These are phyloP conservation scores for Eucommia ulmoides DNA, from an alignment of 257 asterid genomes.

Conservation along the genomic window DNA sequence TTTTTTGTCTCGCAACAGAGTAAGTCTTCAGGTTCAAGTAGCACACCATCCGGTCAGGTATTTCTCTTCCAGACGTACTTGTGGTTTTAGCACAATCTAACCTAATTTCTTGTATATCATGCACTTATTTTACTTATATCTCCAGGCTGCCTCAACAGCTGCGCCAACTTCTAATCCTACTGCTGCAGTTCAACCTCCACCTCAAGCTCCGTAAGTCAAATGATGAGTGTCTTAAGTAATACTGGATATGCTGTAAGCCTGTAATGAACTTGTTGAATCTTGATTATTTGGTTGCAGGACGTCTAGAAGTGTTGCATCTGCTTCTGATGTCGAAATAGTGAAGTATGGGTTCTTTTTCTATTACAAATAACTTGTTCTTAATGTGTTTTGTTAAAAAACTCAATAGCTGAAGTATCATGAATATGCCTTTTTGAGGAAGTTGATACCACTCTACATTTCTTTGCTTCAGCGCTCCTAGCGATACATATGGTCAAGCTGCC, in stretches of 20 bases:
- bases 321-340: slow-evolving; percentile 30
- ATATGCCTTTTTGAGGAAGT: slow-evolving; percentile 5
- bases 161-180: slow-evolving; percentile 29
- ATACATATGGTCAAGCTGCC: slow-evolving; percentile 32
- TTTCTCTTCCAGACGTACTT: slow-evolving; percentile 1
- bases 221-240: too few species aligned
- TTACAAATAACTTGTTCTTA: too few species aligned
- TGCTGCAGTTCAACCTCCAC: slow-evolving; percentile 35
- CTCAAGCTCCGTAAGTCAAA: slow-evolving; percentile 39
- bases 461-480: slow-evolving; percentile 31
- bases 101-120: background rate
- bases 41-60: slow-evolving; percentile 63
- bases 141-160: slow-evolving; percentile 44
- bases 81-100: too few species aligned
- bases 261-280: too few species aligned
- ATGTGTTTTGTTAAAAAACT: too few species aligned
- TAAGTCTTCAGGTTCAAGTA: slow-evolving; percentile 43
- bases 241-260: too few species aligned
- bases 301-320: slow-evolving; percentile 25
- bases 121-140: slow-evolving; percentile 9
- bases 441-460: slow-evolving; percentile 11
- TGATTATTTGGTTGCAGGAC: slow-evolving; percentile 22
- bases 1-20: slow-evolving; percentile 25
- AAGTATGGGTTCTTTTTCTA: slow-evolving; percentile 23
- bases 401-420: background rate